These are phyloP conservation scores for Mycena citricolor DNA, from an alignment of 1,284 basidiomycete genomes.

Conservation along the genomic window DNA sequence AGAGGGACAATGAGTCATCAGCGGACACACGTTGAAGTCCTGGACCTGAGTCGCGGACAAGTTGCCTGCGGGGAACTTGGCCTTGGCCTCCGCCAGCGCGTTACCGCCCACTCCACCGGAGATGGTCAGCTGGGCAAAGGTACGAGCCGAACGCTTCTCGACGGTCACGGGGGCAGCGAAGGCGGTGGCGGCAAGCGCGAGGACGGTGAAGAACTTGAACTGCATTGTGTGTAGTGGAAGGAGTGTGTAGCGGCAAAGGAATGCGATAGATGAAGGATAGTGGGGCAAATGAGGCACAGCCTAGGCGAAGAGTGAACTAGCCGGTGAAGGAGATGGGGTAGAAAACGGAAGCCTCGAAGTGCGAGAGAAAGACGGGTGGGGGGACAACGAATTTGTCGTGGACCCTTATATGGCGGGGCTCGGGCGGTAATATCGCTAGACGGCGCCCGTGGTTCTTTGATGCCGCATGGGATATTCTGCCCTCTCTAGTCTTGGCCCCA, in stretches of 20 bases:
- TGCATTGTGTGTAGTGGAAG: too few species aligned
- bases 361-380: too few species aligned
- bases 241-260: not conserved
- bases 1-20: not conserved
- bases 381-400: too few species aligned
- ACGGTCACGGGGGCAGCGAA: slow-evolving; percentile 8
- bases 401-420: too few species aligned
- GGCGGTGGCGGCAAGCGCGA: not conserved
- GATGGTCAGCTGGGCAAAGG: slow-evolving; percentile 11
- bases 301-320: too few species aligned
- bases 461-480: too few species aligned
- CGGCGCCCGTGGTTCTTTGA: too few species aligned
- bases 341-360: slow-evolving; percentile 1
- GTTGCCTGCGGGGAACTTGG: slow-evolving; percentile 15
- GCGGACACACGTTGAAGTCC: slow-evolving; percentile 11
- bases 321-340: slow-evolving; percentile 14
- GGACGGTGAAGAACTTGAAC: slow-evolving; percentile 5
- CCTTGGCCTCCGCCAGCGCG: slow-evolving; percentile 16
- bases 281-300: slow-evolving; percentile 18
- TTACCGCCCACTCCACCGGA: slow-evolving; percentile 14
- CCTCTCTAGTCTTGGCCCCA: too few species aligned
- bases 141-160: slow-evolving; percentile 11
- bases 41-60: slow-evolving; percentile 3
- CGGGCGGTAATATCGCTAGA: too few species aligned
- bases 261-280: slow-evolving; percentile 1